Conservation (phyloP, 805 yeast species). For the Candida nonsorbophila region DNA sequence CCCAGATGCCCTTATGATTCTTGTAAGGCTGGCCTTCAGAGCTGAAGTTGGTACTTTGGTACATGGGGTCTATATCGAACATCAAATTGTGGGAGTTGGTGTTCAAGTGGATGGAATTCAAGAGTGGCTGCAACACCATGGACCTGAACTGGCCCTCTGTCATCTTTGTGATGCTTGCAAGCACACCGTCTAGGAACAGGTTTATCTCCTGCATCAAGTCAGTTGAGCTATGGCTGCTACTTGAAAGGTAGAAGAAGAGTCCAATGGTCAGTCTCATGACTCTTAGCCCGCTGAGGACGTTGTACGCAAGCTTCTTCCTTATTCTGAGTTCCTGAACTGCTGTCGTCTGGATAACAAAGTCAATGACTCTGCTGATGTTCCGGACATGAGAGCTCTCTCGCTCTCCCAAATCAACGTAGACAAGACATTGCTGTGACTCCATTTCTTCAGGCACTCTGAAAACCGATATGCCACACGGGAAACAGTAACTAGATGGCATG, state of each 20-base stretch:
- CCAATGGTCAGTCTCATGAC: slow-evolving; percentile 8
- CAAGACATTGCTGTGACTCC: too few relatives aligned
- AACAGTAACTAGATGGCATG: too few relatives aligned
- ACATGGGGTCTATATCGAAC: slow-evolving; percentile 18
- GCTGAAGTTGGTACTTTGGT: slow-evolving; percentile 20
- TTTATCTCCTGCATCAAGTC: slow-evolving; percentile 4
- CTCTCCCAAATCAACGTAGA: slow-evolving; percentile 7
- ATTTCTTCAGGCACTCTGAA: slow-evolving; percentile 3
- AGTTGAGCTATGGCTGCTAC: slow-evolving; percentile 4
- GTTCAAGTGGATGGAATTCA: slow-evolving; percentile 1
- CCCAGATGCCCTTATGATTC: slow-evolving; percentile 45
- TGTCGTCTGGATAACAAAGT: slow-evolving; percentile 2
- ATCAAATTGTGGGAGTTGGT: slow-evolving; percentile 16
- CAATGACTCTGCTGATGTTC: slow-evolving; percentile 4
- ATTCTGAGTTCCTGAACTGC: slow-evolving; percentile 2
- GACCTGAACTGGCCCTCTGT: slow-evolving; percentile 2
- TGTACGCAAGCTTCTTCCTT: slow-evolving; percentile 6
- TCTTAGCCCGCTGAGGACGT: slow-evolving; percentile 6
- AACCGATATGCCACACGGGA: too few relatives aligned
- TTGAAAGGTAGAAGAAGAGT: slow-evolving; percentile 7
- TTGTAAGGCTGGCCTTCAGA: slow-evolving; percentile 10
- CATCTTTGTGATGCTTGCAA: background rate
- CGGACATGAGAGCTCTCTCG: slow-evolving; percentile 4
- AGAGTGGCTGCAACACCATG: slow-evolving; percentile 2
- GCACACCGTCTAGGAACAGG: slow-evolving; percentile 4